Percentiles rank a stretch among this genome's conserved stretches.
These are phyloP conservation scores for Schwanniomyces occidentalis DNA, from an alignment of 805 yeast species.

Conservation along the genomic window DNA sequence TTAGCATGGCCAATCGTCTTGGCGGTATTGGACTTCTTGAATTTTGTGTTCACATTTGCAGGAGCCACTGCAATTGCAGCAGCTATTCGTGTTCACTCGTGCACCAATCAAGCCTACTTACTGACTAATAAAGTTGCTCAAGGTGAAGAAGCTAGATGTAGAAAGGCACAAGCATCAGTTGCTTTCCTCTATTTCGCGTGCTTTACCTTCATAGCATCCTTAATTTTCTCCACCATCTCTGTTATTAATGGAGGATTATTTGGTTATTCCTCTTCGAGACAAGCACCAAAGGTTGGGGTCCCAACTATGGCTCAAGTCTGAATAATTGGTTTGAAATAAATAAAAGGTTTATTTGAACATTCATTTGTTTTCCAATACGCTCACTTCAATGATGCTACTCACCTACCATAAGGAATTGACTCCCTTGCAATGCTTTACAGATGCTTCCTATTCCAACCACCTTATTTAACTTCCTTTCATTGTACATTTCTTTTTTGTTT, in stretches of 20 bases:
- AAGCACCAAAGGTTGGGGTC: constrained; percentile 75
- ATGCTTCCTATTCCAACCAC: too few relatives aligned
- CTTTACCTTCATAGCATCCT: constrained; percentile 68
- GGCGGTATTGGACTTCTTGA: constrained; percentile 78
- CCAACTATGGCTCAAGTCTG: constrained; percentile 90
- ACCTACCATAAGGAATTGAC: too few relatives aligned
- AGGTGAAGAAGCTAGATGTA: constrained; percentile 83
- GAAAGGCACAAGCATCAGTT: constrained; percentile 85
- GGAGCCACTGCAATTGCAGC: constrained; percentile 95
- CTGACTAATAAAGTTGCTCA: constrained; percentile 67
- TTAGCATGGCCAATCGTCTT: constrained; percentile 87
- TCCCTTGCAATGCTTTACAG: too few relatives aligned
- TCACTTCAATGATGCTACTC: too few relatives aligned
- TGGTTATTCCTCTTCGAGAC: constrained; percentile 35
- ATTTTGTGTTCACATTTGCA: constrained; percentile 88
- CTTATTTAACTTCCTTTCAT: too few relatives aligned
- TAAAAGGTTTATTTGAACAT: too few relatives aligned
- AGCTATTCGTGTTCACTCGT: constrained; percentile 82
- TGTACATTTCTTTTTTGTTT: too few relatives aligned
- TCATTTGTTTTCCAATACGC: too few relatives aligned
- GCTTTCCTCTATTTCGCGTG: constrained; percentile 86
- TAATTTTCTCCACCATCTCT: constrained; percentile 58
- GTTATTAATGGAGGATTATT: constrained; percentile 54
- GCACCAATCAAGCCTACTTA: constrained; percentile 67
- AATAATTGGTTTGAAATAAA: too few relatives aligned